Evolutionary conservation across 2,329 filamentous ascomycete species (phyloP), one percentile per base, ranked within the genome.

Genomic region (Diaporthe australafricana): DNA sequence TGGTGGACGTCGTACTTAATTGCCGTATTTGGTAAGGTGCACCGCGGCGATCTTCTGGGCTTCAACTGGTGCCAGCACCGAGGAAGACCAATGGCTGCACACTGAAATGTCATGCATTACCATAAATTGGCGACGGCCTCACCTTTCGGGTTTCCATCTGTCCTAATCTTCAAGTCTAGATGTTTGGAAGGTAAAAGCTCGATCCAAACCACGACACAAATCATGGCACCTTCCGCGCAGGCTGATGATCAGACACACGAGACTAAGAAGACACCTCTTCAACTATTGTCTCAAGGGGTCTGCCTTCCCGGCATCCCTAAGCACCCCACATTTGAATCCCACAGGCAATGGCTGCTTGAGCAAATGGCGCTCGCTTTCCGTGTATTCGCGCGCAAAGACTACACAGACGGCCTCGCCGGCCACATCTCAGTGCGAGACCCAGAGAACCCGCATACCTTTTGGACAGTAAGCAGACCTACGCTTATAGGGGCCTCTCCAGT

Each of bases 281-380:
- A 53, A 20, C 16, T 53, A 4, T 17, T 53, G 14, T 53, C 50
- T 9, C 50, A 53, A 3, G 50, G 50, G 0, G 22, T 11, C 5
- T 53, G 27, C 11, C 50, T 53, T 6, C 50, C 50, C 7, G 50
- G 50, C 0, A 53, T 55, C 17, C 52, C 52, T 11, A 55, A 55
- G 52, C 52, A 55, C 16, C 52, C 52, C 17, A 38, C 52, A 55
- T 55, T 55, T 38, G 52, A 27, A 6, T 17, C 52, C 1, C 52
- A 55, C 3, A 55, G 52, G 27, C 42, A 60, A 40, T 70, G 67
- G 67, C 55, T 89, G 72, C 83, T 92, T 5, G 85, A 88, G 47
- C 90, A 86, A 53, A 81, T 87, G 77, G 85, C 82, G 0, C 79
- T 81, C 8, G 84, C 86, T 0, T 87, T 87, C 71, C 81, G 86